Evolutionary conservation across 2,329 filamentous ascomycete genomes (phyloP), one percentile per base, ranked within the genome.

Genomic region (Microcyclospora pomicola): DNA sequence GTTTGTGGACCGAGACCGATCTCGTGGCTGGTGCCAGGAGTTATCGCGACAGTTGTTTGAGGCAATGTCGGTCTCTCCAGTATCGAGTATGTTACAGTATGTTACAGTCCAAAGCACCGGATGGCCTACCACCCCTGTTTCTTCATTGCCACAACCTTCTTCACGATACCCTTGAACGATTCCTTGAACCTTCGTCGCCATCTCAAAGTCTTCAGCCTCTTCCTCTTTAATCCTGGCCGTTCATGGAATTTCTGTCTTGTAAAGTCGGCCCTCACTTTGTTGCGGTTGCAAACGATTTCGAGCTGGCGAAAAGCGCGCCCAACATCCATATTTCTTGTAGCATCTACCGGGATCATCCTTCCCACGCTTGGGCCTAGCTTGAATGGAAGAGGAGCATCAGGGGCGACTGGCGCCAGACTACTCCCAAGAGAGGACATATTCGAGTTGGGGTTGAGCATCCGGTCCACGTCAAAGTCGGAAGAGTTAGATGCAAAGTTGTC

Each of bases 181-280:
- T 59, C 57, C 66, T 73, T 77, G 61, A 88, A 91, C 42, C 74
- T 71, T 45, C 49, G 63, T 56, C 73, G 69, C 79, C 81, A 86
- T 43, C 82, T 68, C 66, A 79, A 67, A 42, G 73, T 77, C 58
- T 65, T 67, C 49, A 85, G 60, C 51, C 83, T 72, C 74, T 91
- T 92, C 60, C 78, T 71, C 71, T 82, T 85, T 52, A 84, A 52
- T 2, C 83, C 84, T 0, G 71, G 71, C 34, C 84, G 65, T 67
- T 91, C 83, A 59, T 92, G 80, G 51, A 75, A 83, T 45, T 68
- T 66, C 61, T 91, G 83, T 45, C 50, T 57, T 14, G 59, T 56
- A 37, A 66, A 66, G 49, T 84, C 76, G 2, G 35, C 41, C 47
- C 60, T 66, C 36, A 91, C 63, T 32, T 60, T 66, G 53, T 88